Evolutionary conservation across 768 basidiomycete species (phyloP).

Genomic region (Pholiota molesta): DNA sequence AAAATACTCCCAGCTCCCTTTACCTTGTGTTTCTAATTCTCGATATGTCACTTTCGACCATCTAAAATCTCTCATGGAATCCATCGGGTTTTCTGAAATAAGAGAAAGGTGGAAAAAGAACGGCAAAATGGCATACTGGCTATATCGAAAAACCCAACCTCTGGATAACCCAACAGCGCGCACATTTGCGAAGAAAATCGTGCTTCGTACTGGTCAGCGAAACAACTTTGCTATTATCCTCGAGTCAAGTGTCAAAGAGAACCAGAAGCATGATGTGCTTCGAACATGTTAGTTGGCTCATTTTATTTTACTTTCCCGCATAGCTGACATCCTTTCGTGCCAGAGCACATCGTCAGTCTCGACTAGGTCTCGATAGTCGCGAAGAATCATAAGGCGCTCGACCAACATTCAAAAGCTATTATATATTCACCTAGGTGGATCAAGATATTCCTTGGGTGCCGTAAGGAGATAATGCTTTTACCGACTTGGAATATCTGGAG

Average conservation of each 20-base stretch:
- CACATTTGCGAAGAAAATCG: constrained; percentile 54
- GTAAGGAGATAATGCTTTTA: no score
- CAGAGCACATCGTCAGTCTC: background rate
- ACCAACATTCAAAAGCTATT: no score
- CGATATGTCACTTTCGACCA: constrained; percentile 72
- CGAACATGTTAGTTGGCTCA: background rate
- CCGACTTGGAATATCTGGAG: no score
- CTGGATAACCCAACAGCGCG: background rate
- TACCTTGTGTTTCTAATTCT: constrained; percentile 85
- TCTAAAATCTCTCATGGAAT: constrained; percentile 57
- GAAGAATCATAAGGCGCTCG: no score
- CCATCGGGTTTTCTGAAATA: constrained; percentile 65
- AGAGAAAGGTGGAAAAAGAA: constrained; percentile 63
- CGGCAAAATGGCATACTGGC: constrained; percentile 89
- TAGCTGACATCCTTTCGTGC: background rate
- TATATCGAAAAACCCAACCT: constrained; percentile 56
- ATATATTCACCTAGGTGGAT: no score
- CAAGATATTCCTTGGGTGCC: no score
- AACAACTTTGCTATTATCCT: constrained; percentile 78
- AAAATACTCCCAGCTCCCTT: constrained; percentile 62
- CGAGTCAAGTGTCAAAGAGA: background rate
- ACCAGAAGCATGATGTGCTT: background rate
- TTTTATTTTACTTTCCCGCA: background rate
- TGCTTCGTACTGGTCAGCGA: constrained; percentile 66
- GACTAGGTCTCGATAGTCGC: no score